Percentiles rank a stretch among this genome's conserved stretches.
These are phyloP conservation scores for Apophysomyces ossiformis DNA, from an alignment of 371 early-diverging fungal species.

Conservation along the genomic window DNA sequence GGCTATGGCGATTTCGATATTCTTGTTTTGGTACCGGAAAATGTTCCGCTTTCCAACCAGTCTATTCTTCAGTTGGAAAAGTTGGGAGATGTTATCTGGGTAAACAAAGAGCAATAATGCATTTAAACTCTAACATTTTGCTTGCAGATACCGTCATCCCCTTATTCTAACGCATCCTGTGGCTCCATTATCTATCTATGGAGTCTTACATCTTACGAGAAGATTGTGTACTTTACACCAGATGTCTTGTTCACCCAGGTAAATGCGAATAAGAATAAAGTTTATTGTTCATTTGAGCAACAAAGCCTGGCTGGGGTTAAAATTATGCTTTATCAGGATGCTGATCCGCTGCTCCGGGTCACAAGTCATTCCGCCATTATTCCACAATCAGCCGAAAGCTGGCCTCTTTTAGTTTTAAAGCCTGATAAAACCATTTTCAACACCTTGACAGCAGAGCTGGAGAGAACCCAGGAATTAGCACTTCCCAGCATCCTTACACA, in stretches of 20 bases:
- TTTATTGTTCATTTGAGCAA: neutral
- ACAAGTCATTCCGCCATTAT: neutral
- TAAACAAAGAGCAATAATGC: neutral
- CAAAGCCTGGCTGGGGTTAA: neutral
- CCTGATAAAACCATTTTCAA: neutral
- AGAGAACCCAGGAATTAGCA: neutral
- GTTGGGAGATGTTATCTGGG: neutral
- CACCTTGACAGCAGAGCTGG: neutral
- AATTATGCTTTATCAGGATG: neutral
- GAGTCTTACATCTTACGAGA: neutral
- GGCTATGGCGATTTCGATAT: neutral
- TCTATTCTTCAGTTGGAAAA: neutral
- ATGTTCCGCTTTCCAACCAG: neutral
- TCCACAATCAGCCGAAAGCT: neutral
- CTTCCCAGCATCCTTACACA: neutral
- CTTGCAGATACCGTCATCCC: neutral
- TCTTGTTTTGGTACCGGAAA: neutral
- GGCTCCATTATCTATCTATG: neutral
- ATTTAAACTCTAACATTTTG: neutral
- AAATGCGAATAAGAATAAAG: neutral
- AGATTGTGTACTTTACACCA: neutral
- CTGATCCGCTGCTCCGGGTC: neutral
- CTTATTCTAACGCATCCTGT: neutral
- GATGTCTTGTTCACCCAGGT: slow-evolving; percentile 1
- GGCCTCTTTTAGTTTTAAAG: neutral